Evolutionary conservation across 805 yeast genomes (phyloP).

Genomic region (Wickerhamiella australiensis): DNA sequence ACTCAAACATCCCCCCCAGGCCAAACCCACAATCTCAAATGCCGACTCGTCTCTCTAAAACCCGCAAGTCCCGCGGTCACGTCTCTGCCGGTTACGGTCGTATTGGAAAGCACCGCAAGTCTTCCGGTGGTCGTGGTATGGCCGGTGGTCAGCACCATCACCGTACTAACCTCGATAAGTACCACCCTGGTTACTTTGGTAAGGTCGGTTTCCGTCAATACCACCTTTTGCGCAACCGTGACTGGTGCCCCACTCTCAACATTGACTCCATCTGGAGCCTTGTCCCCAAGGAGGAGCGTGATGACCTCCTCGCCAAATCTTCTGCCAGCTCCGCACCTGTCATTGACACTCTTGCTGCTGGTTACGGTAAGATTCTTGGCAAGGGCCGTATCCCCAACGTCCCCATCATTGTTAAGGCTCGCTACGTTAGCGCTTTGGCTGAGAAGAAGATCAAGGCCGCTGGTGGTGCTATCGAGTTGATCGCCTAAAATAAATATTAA

Average conservation of each 20-base stretch:
- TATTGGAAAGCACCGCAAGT: conserved; percentile 99
- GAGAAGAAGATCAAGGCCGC: conserved; percentile 99
- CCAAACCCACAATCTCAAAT: conserved; percentile 29
- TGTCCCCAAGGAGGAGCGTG: conserved; percentile 87
- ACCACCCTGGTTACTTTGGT: conserved; percentile 99
- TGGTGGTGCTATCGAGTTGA: conserved; percentile 99
- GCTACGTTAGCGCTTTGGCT: conserved; percentile 98
- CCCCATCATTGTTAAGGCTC: conserved; percentile 98
- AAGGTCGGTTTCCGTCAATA: conserved; percentile 99
- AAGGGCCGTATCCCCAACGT: conserved; percentile 97
- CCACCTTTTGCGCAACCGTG: conserved; percentile 89
- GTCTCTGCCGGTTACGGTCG: conserved; percentile 99
- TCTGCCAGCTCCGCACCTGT: conserved; percentile 91
- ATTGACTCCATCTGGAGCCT: conserved; percentile 97
- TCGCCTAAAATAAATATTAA: conserved; percentile 53
- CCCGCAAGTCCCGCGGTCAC: conserved; percentile 99
- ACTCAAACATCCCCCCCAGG: conserved; percentile 6
- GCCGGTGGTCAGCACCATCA: conserved; percentile 99
- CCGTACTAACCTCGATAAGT: conserved; percentile 99
- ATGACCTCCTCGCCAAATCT: conserved; percentile 76
- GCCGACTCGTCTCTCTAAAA: conserved; percentile 99
- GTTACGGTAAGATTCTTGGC: conserved; percentile 99
- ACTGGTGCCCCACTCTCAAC: conserved; percentile 98
- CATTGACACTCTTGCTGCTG: conserved; percentile 97
- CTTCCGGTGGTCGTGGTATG: conserved; percentile 99